phyloP scores from a whole-genome alignment of 768 basidiomycete species.

The Boletus rufocinnamomeus region DNA sequence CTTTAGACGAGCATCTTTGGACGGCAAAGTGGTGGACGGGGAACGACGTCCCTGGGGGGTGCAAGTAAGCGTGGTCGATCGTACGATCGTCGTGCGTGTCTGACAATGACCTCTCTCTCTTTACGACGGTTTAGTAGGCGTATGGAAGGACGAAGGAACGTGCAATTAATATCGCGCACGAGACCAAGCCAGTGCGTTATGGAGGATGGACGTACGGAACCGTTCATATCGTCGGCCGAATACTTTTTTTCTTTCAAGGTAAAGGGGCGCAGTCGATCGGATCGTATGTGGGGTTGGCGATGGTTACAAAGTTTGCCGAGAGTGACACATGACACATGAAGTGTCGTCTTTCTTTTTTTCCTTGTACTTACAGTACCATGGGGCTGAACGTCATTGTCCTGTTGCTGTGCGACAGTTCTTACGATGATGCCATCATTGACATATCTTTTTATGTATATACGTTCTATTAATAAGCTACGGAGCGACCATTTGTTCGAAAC shows the following conservation, averaged over 20 bases:
- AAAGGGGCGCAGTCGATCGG: neutral
- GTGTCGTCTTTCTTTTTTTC: neutral
- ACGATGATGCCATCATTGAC: neutral
- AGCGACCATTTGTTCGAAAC: neutral
- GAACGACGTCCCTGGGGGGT: slow-evolving; percentile 39
- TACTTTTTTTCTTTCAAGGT: neutral
- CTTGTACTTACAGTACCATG: no score
- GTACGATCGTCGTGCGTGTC: neutral
- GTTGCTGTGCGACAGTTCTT: neutral
- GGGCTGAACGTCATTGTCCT: neutral
- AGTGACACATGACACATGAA: no score
- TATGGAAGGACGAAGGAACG: slow-evolving; percentile 38
- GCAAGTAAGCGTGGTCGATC: slow-evolving; percentile 9
- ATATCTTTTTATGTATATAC: neutral
- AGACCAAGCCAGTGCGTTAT: neutral
- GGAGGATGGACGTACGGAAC: neutral
- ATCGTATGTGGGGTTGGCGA: neutral
- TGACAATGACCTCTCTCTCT: neutral
- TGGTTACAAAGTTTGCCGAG: neutral
- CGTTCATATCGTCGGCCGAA: neutral
- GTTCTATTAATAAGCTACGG: no score
- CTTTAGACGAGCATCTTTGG: slow-evolving; percentile 48
- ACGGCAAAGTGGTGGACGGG: slow-evolving; percentile 54
- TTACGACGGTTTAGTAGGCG: slow-evolving; percentile 23
- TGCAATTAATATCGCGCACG: slow-evolving; percentile 25